Evolutionary conservation across 1,284 basidiomycete genomes (phyloP).

Genomic region (Cutaneotrichosporon sp.): DNA sequence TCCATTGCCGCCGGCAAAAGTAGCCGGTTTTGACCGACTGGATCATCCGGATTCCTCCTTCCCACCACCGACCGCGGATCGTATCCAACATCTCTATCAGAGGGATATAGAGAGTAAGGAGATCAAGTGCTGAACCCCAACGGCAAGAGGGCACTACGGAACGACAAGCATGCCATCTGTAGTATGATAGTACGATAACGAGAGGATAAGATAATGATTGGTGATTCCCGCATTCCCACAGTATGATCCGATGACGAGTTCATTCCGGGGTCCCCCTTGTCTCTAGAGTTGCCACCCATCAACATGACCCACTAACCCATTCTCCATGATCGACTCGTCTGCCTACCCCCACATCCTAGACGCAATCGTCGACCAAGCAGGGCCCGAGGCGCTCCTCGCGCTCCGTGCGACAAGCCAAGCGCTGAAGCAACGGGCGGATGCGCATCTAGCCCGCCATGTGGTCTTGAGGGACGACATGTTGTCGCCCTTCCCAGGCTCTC

Average conservation of each 20-base stretch:
- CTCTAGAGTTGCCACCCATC: background rate
- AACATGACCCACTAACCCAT: background rate
- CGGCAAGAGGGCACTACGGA: too few species aligned
- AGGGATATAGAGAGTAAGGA: too few species aligned
- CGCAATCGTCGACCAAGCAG: background rate
- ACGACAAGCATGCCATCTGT: too few species aligned
- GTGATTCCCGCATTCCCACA: too few species aligned
- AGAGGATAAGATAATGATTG: too few species aligned
- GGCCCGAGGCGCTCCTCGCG: background rate
- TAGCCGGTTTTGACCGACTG: background rate
- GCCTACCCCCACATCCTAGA: conserved; percentile 6
- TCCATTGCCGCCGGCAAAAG: background rate
- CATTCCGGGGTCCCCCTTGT: too few species aligned
- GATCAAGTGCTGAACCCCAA: too few species aligned
- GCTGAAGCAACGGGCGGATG: background rate
- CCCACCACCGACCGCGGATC: too few species aligned
- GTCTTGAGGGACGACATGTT: background rate
- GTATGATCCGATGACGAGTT: too few species aligned
- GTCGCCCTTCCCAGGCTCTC: background rate
- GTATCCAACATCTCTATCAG: too few species aligned
- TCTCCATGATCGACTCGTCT: background rate
- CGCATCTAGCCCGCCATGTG: background rate
- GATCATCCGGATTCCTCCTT: background rate
- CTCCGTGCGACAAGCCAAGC: background rate
- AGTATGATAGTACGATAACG: too few species aligned